Base-by-base conservation (phyloP, 352 stramenopile genomes). In the Globisporangium ultimum region DNA sequence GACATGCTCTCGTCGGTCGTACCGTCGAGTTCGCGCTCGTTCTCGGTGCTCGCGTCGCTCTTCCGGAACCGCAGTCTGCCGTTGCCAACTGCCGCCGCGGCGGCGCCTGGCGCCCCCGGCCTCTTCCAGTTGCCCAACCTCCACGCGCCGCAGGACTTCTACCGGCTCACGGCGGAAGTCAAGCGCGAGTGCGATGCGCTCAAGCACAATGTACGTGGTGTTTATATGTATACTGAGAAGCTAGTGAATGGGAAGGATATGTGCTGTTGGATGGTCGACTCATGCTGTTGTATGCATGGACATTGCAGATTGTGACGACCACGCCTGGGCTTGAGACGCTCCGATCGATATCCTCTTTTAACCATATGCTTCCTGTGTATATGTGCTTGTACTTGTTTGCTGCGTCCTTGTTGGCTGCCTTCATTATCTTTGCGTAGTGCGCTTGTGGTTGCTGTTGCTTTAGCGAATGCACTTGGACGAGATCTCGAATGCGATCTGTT, bases 401-500 rank as follows among this genome's bases (percentile, higher is more conserved):
- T 17, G 9, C 7, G 52, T 11, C 6, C 21, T 54, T 32, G 48
- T 43, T 68, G 47, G 61, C 49, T 51, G 34, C 46, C 55, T 61
- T 48, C 46, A 61, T 54, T 48, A 10, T 36, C 0, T 36, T 36
- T 36, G 28, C 17, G 10, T n/a, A 11, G 11, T 13, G 14, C 36
- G 24, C 18, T 8, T 50, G 9, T 43, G 22, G 20, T 6, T 48
- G 15, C 3, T 40, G 20, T n/a, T 60, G 22, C 53, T 58, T 34
- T 22, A 58, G 5, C 47, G 28, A 12, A 7, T 71, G 53, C 65
- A 83, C 66, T 68, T 99, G 52, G 96, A 99, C 68, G 78, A 96
- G 55, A 97, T 99, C 41, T 98, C 88, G 45, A 98, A 98, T 63
- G 74, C 75, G 36, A 93, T 98, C 60, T 99, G 96, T 74, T 96